Evolutionary conservation across 2,329 filamentous ascomycete genomes (phyloP), one percentile per base, ranked within the genome.

Genomic region (Diaporthe nobilis): DNA sequence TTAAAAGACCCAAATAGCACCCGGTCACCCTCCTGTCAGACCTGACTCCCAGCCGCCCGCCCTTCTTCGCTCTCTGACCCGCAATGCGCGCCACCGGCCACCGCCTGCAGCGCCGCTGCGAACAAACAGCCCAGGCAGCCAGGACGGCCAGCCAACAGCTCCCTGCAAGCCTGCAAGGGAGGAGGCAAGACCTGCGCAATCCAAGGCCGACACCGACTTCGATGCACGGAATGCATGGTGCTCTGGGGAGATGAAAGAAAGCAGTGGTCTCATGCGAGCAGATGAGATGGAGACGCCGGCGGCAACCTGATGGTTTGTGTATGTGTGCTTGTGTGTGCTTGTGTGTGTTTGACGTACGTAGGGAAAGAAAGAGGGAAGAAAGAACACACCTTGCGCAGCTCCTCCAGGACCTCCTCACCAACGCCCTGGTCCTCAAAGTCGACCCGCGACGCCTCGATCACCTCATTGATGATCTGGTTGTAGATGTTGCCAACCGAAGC

Each of bases 401-500:
- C 95, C 79, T 96, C 92, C 81, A 99, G 87, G 71, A 96, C 96
- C 80, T 91, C 88, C 84, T 96, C 94, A 81, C 98, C 95, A 79
- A 98, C 94, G 81, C 97, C 97, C 80, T 94, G 95, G 86, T 99
- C 97, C 85, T 99, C 97, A 84, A 99, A 98, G 86, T 98, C 97
- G 82, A 96, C 94, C 82, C 94, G 91, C 82, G 96, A 98, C 79
- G 94, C 94, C 80, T 96, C 93, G 85, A 98, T 95, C 83, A 99
- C 95, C 86, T 97, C 95, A 78, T 93, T 89, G 82, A 94, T 94
- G 84, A 94, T 92, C 81, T 89, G 87, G 85, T 92, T 89, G 85
- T 98, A 99, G 82, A 98, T 93, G 79, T 87, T 86, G 81, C 97
- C 97, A 87, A 92, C 90, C 22, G 86, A 85, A 63, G 84, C 81